A percentile compares a stretch with the other conserved stretches of the same genome.
These are phyloP conservation scores for Stachybotrys chlorohalonatus DNA, from an alignment of 2,329 filamentous ascomycete species.

Conservation along the genomic window DNA sequence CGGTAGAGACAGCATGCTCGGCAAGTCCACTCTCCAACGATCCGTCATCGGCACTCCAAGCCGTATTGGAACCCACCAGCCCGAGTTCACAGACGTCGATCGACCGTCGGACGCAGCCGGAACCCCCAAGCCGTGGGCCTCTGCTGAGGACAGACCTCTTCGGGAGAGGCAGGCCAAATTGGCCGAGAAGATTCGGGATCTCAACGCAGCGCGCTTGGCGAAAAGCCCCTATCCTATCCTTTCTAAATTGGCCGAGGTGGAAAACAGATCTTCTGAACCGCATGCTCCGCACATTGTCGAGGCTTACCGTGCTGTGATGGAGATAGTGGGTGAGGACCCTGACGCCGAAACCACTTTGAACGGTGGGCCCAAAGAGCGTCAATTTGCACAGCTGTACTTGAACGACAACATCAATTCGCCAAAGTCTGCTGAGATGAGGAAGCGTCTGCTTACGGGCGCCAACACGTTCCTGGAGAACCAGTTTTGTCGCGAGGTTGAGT, in stretches of 20 bases:
- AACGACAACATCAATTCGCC: conserved; percentile 61
- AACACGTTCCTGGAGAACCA: conserved; percentile 71
- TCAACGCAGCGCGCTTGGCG: conserved; percentile 66
- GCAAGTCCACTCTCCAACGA: conserved; percentile 60
- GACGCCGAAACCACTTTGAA: conserved; percentile 49
- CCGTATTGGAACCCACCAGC: conserved; percentile 53
- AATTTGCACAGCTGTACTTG: conserved; percentile 68
- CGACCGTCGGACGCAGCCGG: conserved; percentile 42
- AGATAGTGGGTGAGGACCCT: conserved; percentile 66
- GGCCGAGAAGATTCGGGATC: conserved; percentile 65
- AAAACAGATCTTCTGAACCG: conserved; percentile 59
- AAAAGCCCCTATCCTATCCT: conserved; percentile 64
- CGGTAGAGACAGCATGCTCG: conserved; percentile 42
- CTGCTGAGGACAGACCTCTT: conserved; percentile 62
- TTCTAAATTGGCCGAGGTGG: conserved; percentile 65
- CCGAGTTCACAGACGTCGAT: conserved; percentile 61
- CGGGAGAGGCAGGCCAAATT: conserved; percentile 80
- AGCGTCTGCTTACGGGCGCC: conserved; percentile 71
- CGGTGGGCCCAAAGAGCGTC: conserved; percentile 61
- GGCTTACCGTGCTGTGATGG: conserved; percentile 72
- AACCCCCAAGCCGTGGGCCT: conserved; percentile 31
- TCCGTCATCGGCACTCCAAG: conserved; percentile 81
- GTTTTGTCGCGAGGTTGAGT: conserved; percentile 72
- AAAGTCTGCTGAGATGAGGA: conserved; percentile 59
- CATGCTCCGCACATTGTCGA: conserved; percentile 68